Conservation (phyloP, 225 moss, liverwort and hornwort genomes). For the Thuidium tamariscinum region DNA sequence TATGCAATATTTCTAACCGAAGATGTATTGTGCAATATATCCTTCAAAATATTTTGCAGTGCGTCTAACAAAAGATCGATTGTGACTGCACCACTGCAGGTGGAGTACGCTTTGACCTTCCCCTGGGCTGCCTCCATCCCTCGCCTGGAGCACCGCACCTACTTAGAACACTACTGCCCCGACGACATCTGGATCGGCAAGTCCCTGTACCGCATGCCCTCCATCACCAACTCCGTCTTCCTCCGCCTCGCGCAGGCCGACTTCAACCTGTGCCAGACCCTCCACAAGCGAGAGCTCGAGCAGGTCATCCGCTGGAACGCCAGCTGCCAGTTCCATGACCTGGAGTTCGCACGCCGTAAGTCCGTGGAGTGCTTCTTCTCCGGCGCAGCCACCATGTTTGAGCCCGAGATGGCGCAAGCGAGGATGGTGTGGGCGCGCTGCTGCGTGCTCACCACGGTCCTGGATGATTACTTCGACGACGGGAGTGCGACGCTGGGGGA, state of each 20-base stretch:
- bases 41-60: background rate
- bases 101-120: constrained; percentile 26
- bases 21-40: background rate
- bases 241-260: constrained; percentile 49
- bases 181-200: constrained; percentile 49
- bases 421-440: constrained; percentile 30
- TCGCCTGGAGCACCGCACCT: constrained; percentile 36
- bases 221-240: constrained; percentile 33
- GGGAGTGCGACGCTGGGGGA: background rate
- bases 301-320: constrained; percentile 46
- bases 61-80: background rate
- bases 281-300: constrained; percentile 43
- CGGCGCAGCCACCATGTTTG: constrained; percentile 23
- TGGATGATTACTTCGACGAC: constrained; percentile 59
- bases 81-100: background rate
- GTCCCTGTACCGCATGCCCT: constrained; percentile 40
- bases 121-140: constrained; percentile 36
- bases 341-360: constrained; percentile 36
- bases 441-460: constrained; percentile 26
- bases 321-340: constrained; percentile 22
- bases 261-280: constrained; percentile 45
- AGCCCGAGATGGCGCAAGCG: constrained; percentile 33
- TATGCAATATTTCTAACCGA: too few relatives aligned
- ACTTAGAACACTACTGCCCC: constrained; percentile 32
- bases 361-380: constrained; percentile 38